phyloP scores from a whole-genome alignment of 257 asterid species.

The Solanum megistacrolobum region DNA sequence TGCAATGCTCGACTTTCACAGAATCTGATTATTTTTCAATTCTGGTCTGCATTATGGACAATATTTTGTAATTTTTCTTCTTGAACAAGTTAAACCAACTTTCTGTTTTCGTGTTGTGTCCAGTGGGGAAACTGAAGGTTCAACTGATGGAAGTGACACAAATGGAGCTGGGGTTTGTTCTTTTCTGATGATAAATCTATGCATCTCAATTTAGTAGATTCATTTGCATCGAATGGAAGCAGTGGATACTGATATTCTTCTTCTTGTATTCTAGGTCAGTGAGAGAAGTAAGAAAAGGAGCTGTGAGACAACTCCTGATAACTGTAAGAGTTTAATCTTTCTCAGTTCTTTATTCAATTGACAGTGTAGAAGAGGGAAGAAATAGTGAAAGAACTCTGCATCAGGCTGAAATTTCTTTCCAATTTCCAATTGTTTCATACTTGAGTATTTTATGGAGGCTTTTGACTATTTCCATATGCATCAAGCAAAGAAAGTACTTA shows the following conservation, averaged over 20 bases:
- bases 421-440: neutral
- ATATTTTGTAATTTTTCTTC: neutral
- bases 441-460: neutral
- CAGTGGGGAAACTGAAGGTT: constrained; percentile 72
- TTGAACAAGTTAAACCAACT: neutral
- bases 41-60: neutral
- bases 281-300: constrained; percentile 57
- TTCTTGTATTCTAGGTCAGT: constrained; percentile 33
- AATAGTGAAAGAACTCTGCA: neutral
- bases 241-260: neutral
- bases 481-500: neutral
- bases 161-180: constrained; percentile 44
- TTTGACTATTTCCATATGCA: neutral
- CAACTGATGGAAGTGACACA: constrained; percentile 83
- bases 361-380: neutral
- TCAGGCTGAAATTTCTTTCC: neutral
- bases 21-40: neutral
- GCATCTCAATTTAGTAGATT: neutral
- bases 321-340: constrained; percentile 31
- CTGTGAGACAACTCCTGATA: constrained; percentile 48
- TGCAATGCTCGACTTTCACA: neutral
- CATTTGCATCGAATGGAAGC: neutral
- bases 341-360: neutral
- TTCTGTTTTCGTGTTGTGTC: constrained; percentile 5
- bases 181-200: neutral